phyloP scores from a whole-genome alignment of 768 basidiomycete genomes.

The Lactarius pseudohatsudake region DNA sequence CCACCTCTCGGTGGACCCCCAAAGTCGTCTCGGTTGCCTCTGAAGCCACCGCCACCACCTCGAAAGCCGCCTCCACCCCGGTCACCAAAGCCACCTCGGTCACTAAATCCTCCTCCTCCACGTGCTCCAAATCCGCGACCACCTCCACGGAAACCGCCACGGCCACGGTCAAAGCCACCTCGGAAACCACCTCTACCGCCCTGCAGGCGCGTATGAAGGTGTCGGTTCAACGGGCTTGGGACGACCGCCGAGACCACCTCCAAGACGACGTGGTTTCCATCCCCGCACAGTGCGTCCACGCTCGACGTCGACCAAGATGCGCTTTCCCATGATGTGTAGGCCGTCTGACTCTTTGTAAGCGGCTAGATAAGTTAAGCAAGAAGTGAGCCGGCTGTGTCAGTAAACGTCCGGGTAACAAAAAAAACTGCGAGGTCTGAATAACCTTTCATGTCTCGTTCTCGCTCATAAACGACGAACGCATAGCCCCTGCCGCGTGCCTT shows the following conservation, averaged over 20 bases:
- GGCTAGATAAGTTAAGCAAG: constrained; percentile 43
- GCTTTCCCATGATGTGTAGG: constrained; percentile 92
- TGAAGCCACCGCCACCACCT: constrained; percentile 35
- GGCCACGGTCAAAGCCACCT: constrained; percentile 37
- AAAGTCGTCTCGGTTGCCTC: constrained; percentile 33
- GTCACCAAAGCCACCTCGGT: constrained; percentile 34
- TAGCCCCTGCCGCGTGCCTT: constrained; percentile 88
- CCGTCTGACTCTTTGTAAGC: constrained; percentile 99
- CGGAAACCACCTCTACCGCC: constrained; percentile 41
- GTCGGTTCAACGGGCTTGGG: constrained; percentile 67
- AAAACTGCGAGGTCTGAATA: constrained; percentile 28
- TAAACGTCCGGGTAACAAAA: constrained; percentile 26
- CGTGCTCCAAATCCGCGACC: constrained; percentile 35
- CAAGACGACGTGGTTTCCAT: constrained; percentile 95
- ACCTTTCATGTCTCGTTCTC: constrained; percentile 99
- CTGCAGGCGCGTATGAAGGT: constrained; percentile 38
- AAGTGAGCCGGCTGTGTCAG: constrained; percentile 31
- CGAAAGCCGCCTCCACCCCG: constrained; percentile 31
- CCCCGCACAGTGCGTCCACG: constrained; percentile 96
- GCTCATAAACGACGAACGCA: constrained; percentile 96
- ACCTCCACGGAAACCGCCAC: constrained; percentile 33
- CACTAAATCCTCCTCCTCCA: constrained; percentile 35
- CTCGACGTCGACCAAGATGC: constrained; percentile 97
- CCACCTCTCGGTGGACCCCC: constrained; percentile 31
- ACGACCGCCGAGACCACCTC: constrained; percentile 98